Evolutionary conservation across 129 eudicot genomes (phyloP).

Genomic region (Chrysanthemum lavandulifolium): DNA sequence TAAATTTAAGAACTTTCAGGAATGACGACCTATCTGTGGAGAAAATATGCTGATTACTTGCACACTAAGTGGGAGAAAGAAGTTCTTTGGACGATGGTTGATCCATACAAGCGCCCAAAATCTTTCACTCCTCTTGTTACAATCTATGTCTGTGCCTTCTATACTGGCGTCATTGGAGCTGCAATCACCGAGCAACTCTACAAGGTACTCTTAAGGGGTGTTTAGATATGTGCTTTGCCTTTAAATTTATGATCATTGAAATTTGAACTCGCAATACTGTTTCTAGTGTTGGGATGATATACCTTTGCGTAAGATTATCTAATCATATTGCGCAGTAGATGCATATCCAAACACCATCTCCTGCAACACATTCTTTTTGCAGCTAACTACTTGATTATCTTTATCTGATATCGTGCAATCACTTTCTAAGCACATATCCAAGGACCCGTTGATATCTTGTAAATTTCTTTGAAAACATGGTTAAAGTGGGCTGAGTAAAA

Average conservation of each 20-base stretch:
- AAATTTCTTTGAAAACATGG: conserved; percentile 9
- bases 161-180: conserved; percentile 87
- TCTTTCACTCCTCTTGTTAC: conserved; percentile 82
- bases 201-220: conserved; percentile 51
- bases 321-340: neutral
- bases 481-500: neutral
- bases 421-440: neutral
- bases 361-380: neutral
- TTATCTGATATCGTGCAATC: neutral
- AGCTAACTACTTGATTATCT: neutral
- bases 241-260: neutral
- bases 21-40: conserved; percentile 88
- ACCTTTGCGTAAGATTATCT: neutral
- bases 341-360: neutral
- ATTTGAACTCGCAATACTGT: neutral
- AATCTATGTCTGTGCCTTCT: conserved; percentile 65
- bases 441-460: neutral
- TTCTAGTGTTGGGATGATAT: neutral
- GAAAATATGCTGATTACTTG: conserved; percentile 75
- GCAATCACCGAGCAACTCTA: conserved; percentile 87
- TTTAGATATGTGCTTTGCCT: neutral
- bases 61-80: conserved; percentile 77
- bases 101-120: conserved; percentile 84
- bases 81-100: conserved; percentile 88
- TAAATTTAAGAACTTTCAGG: neutral